These are phyloP conservation scores for Geotrichum carabidarum DNA, from an alignment of 1,139 yeast species.

Conservation along the genomic window DNA sequence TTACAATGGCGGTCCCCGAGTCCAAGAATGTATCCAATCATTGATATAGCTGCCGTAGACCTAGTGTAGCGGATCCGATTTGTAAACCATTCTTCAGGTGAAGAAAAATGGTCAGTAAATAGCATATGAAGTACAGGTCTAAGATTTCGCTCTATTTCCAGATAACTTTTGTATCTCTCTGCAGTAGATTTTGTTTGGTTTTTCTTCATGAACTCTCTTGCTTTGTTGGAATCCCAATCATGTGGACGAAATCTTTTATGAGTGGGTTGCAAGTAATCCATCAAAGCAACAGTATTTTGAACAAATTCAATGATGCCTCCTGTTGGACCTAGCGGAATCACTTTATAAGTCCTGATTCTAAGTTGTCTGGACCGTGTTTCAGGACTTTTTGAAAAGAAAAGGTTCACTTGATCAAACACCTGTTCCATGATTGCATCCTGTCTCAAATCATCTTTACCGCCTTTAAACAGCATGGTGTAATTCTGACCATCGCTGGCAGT, in stretches of 20 bases:
- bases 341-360: constrained; percentile 76
- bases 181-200: constrained; percentile 46
- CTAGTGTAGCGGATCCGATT: constrained; percentile 63
- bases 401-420: constrained; percentile 82
- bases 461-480: constrained; percentile 64
- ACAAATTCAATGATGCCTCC: constrained; percentile 92
- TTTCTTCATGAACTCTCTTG: constrained; percentile 60
- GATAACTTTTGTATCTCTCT: constrained; percentile 50
- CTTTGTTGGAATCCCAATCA: constrained; percentile 49
- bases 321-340: constrained; percentile 80
- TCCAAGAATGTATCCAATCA: constrained; percentile 83
- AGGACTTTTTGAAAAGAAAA: constrained; percentile 54
- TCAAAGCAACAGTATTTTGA: constrained; percentile 63
- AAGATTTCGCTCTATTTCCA: constrained; percentile 48
- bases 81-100: constrained; percentile 59
- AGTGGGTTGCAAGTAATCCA: constrained; percentile 59
- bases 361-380: constrained; percentile 55
- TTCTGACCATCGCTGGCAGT: constrained; percentile 51
- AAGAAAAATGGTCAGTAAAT: constrained; percentile 61
- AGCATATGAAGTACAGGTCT: constrained; percentile 66
- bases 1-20: constrained; percentile 94
- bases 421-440: constrained; percentile 98
- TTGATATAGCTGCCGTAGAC: constrained; percentile 80
- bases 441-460: constrained; percentile 84
- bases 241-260: constrained; percentile 47